Base-by-base conservation (phyloP, 2,329 filamentous ascomycete genomes). In the Delphinella strobiligena region DNA sequence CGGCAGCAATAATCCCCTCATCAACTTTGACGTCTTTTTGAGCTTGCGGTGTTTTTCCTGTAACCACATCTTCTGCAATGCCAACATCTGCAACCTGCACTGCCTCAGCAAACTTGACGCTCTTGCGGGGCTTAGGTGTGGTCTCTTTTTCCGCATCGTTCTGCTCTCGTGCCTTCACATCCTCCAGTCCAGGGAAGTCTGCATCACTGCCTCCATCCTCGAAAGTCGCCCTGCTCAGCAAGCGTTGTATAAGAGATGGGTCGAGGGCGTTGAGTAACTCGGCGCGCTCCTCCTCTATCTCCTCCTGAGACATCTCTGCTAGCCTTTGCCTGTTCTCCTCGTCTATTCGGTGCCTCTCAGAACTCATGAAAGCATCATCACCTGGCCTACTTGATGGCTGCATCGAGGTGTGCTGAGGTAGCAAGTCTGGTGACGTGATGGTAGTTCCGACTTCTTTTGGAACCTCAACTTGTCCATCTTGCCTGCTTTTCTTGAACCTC, bases 231-330 rank as follows among this genome's bases (percentile, higher is more conserved):
- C 84, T 72, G 47, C 74, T 74, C 17, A 96, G 69, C 14, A 98
- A 68, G 49, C 76, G 76, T 54, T 93, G 74, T 4, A 98, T 68
- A 22, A 95, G 64, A 0, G 72, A 72, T 2, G 87, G 80, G 46
- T 85, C 81, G 39, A 96, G 61, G 5, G 74, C 76, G n/a, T 69
- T 71, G 55, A 93, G 70, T n/a, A 98, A 66, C 49, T 96, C 89
- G 43, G 76, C 69, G 32, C 81, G 75, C 44, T 91, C 87, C 49
- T 80, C 69, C 45, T 82, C 78, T 43, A 96, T 93, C 60, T 95
- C 85, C 29, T 76, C 73, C 0, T 75, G 64, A 1, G 82, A 82
- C 91, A 98, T 95, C 18, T 69, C 67, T 11, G 78, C 78, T 34
- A 98, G 60, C 44, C 74, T 74, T 42, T 77, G 71, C 33, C 64